A percentile compares a stretch with the other conserved stretches of the same genome.
These are phyloP conservation scores for Suillus cothurnatus DNA, from an alignment of 768 basidiomycete genomes.

Conservation along the genomic window DNA sequence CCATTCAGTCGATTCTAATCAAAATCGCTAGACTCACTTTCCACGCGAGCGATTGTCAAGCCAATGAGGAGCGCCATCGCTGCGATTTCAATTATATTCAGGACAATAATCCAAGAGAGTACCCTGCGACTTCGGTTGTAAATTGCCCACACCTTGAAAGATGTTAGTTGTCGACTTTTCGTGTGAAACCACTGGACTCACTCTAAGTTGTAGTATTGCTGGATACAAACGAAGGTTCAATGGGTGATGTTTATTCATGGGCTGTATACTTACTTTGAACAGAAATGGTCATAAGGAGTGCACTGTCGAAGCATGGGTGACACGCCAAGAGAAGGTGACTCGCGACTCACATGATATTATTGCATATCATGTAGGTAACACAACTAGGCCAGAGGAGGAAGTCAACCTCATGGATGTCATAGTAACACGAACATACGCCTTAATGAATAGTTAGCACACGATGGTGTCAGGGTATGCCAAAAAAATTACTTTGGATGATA, in stretches of 20 bases:
- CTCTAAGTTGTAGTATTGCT: constrained; percentile 15
- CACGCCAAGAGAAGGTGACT: background rate
- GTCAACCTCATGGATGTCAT: background rate
- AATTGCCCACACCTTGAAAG: constrained; percentile 15
- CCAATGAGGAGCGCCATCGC: constrained; percentile 13
- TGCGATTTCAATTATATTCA: constrained; percentile 7
- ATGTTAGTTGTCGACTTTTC: background rate
- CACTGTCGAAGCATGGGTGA: constrained; percentile 3
- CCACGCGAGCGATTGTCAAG: constrained; percentile 9
- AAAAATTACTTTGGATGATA: constrained; percentile 8
- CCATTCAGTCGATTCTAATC: background rate
- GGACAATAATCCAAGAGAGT: constrained; percentile 1
- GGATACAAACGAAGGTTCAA: background rate
- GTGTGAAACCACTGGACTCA: background rate
- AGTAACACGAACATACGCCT: background rate
- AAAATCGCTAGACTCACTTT: constrained; percentile 7
- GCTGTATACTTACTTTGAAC: constrained; percentile 12
- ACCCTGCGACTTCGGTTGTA: constrained; percentile 12
- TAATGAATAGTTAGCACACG: background rate
- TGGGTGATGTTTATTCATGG: background rate
- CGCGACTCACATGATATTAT: constrained; percentile 11
- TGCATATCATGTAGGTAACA: constrained; percentile 8
- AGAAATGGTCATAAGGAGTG: constrained; percentile 16
- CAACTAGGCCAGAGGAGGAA: constrained; percentile 7
- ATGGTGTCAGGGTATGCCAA: background rate